Percentiles rank a stretch among this genome's conserved stretches.
Evolutionary conservation across 352 stramenopile genomes (phyloP).

Genomic region (Pythium plurisporium): DNA sequence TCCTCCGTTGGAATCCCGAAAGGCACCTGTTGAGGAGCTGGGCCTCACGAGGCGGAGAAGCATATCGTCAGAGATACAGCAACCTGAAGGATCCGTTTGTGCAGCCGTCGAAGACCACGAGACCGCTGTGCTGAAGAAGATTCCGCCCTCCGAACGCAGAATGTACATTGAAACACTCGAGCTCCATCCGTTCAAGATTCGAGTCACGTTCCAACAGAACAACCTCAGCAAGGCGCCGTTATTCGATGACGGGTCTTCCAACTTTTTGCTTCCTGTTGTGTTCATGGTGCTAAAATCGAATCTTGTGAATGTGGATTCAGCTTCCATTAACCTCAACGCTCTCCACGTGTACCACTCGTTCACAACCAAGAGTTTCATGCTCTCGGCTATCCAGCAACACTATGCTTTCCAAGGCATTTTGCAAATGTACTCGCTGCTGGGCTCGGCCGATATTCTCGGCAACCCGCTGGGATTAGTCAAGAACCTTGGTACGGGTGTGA

Average conservation of each 20-base stretch:
- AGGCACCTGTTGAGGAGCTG: too few relatives aligned
- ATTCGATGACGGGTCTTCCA: conserved; percentile 34
- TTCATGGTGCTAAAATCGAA: conserved; percentile 62
- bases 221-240: conserved; percentile 37
- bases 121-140: conserved; percentile 16
- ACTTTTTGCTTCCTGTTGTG: conserved; percentile 46
- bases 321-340: conserved; percentile 75
- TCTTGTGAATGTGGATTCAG: conserved; percentile 75
- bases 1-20: conserved; percentile 6
- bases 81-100: too few relatives aligned
- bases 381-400: conserved; percentile 75
- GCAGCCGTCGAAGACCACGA: conserved; percentile 12
- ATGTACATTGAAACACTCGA: conserved; percentile 87
- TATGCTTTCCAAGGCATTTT: conserved; percentile 74
- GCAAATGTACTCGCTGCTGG: conserved; percentile 76
- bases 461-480: conserved; percentile 88
- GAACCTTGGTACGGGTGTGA: conserved; percentile 84
- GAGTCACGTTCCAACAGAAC: conserved; percentile 74
- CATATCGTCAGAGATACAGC: background rate
- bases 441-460: conserved; percentile 78
- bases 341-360: conserved; percentile 82
- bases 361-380: conserved; percentile 59
- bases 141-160: conserved; percentile 40
- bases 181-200: conserved; percentile 73
- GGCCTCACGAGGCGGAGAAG: background rate